phyloP scores from a whole-genome alignment of 257 asterid species.

The Vinca minor region DNA sequence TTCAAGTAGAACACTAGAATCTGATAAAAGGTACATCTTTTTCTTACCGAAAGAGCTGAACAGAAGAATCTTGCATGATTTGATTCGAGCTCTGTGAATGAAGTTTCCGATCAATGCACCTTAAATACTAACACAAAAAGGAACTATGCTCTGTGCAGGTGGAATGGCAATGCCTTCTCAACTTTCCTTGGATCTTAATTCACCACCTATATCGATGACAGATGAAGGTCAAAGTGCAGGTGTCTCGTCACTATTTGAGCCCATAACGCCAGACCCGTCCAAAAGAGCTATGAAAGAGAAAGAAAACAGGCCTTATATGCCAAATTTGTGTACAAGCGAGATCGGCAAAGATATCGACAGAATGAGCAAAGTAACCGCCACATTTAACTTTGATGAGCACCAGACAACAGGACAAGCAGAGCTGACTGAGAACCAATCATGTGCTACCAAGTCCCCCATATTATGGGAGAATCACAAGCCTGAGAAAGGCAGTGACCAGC shows the following conservation, averaged over 20 bases:
- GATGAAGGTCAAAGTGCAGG: constrained; percentile 31
- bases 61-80: too few species aligned
- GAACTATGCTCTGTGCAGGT: constrained; percentile 33
- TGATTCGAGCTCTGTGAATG: too few species aligned
- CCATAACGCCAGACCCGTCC: constrained; percentile 55
- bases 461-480: constrained; percentile 65
- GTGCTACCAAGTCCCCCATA: constrained; percentile 23
- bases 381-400: constrained; percentile 25
- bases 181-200: constrained; percentile 41
- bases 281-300: constrained; percentile 20
- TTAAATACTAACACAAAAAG: constrained; percentile 10
- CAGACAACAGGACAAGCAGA: constrained; percentile 26
- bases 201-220: constrained; percentile 24
- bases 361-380: constrained; percentile 15
- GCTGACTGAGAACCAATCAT: constrained; percentile 23
- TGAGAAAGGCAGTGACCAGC: constrained; percentile 57
- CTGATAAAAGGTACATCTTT: background rate
- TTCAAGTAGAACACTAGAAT: background rate
- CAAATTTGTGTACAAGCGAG: constrained; percentile 18
- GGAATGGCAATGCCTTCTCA: constrained; percentile 29
- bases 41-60: too few species aligned
- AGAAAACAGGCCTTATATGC: constrained; percentile 18
- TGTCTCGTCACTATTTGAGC: constrained; percentile 32
- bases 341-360: constrained; percentile 17
- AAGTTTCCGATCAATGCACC: constrained; percentile 1